Conservation (phyloP, 441 rosid genomes). For the Iberis amara region DNA sequence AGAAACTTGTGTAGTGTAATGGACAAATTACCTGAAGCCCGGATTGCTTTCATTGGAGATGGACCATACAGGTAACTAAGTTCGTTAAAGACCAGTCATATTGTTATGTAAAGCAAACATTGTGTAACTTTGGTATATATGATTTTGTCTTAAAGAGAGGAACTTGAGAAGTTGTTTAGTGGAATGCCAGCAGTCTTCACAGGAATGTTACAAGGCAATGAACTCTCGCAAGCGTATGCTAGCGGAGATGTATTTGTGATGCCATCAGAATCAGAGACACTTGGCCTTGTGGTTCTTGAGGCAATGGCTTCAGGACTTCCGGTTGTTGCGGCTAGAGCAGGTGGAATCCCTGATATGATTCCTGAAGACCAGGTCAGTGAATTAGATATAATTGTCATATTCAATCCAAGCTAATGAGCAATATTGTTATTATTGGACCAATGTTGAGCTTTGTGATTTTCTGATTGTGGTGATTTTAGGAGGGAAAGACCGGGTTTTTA, state of each 20-base stretch:
- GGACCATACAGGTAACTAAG: conserved; percentile 81
- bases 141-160: conserved; percentile 46
- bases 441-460: background rate
- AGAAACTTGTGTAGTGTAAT: conserved; percentile 49
- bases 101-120: background rate
- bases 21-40: conserved; percentile 85
- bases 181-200: conserved; percentile 96
- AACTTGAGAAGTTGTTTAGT: conserved; percentile 72
- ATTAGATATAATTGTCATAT: background rate
- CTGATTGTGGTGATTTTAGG: conserved; percentile 28
- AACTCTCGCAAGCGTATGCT: conserved; percentile 91
- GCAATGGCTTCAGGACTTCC: conserved; percentile 96
- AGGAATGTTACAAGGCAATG: conserved; percentile 83
- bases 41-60: conserved; percentile 91
- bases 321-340: conserved; percentile 85
- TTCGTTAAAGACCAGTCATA: conserved; percentile 3
- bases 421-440: background rate
- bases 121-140: conserved; percentile 1
- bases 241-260: conserved; percentile 90
- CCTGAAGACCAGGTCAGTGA: conserved; percentile 58
- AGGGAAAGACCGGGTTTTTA: conserved; percentile 75
- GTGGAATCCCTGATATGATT: conserved; percentile 92
- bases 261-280: conserved; percentile 98
- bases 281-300: conserved; percentile 89
- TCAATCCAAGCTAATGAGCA: too few species aligned